Evolutionary conservation across 2,329 filamentous ascomycete genomes (phyloP).

Genomic region (Microascus cirrosus): DNA sequence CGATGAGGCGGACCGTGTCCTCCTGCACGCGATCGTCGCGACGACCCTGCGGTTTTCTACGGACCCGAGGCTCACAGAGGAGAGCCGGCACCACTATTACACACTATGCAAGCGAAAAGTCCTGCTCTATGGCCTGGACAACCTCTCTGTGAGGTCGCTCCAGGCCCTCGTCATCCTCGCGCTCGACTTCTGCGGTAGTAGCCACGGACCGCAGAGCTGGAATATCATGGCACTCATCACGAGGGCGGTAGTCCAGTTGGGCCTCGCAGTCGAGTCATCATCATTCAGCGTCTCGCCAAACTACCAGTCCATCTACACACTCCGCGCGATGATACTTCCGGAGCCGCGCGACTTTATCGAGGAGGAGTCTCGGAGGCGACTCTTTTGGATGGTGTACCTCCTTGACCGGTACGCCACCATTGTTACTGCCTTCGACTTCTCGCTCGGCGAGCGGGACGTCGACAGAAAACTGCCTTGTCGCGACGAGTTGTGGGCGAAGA

Average conservation of each 20-base stretch:
- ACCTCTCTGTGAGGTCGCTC: slow-evolving; percentile 77
- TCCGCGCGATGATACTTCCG: slow-evolving; percentile 73
- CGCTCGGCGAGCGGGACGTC: slow-evolving; percentile 79
- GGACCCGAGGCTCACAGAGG: slow-evolving; percentile 62
- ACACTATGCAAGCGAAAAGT: slow-evolving; percentile 76
- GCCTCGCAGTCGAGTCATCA: slow-evolving; percentile 71
- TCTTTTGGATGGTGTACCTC: slow-evolving; percentile 93
- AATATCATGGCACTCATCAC: slow-evolving; percentile 85
- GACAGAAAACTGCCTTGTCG: slow-evolving; percentile 79
- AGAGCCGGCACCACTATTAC: slow-evolving; percentile 65
- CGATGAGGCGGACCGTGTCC: slow-evolving; percentile 70
- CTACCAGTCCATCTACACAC: slow-evolving; percentile 78
- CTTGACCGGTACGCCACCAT: slow-evolving; percentile 85
- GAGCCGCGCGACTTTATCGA: slow-evolving; percentile 80
- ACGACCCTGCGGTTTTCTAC: slow-evolving; percentile 77
- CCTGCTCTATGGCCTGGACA: slow-evolving; percentile 76
- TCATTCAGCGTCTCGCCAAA: slow-evolving; percentile 68
- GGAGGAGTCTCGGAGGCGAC: slow-evolving; percentile 70
- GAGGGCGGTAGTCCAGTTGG: slow-evolving; percentile 77
- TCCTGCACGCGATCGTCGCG: slow-evolving; percentile 81
- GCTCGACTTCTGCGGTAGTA: slow-evolving; percentile 72
- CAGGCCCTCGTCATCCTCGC: slow-evolving; percentile 83
- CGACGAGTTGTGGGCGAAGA: slow-evolving; percentile 76
- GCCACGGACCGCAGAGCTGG: slow-evolving; percentile 86
- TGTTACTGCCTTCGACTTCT: slow-evolving; percentile 85